Evolutionary conservation across 1,139 yeast genomes (phyloP).

Genomic region (Magnusiomyces suaveolens): DNA sequence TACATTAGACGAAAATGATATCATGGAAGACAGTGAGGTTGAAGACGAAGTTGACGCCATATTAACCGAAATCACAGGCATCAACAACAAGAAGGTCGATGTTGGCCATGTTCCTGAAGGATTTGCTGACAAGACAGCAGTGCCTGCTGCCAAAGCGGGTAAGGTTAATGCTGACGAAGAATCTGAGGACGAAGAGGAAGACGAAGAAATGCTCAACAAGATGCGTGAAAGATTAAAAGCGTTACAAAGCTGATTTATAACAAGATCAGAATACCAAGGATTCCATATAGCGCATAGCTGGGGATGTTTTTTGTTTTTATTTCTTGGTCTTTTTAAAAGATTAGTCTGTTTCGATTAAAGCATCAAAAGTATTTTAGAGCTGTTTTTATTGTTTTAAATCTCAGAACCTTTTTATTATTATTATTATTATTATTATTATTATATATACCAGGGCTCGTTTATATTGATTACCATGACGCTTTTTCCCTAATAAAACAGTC

Average conservation of each 20-base stretch:
- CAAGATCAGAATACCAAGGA: no score
- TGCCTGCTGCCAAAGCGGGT: slow-evolving; percentile 27
- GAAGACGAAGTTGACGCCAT: slow-evolving; percentile 61
- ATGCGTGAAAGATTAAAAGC: slow-evolving; percentile 88
- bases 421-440: no score
- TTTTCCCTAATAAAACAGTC: no score
- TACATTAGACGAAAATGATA: slow-evolving; percentile 53
- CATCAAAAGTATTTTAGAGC: no score
- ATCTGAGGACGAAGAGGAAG: slow-evolving; percentile 51
- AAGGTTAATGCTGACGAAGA: slow-evolving; percentile 59
- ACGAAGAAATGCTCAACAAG: slow-evolving; percentile 62
- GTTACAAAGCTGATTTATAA: slow-evolving; percentile 47
- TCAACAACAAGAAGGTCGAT: slow-evolving; percentile 39
- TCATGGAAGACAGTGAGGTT: slow-evolving; percentile 57
- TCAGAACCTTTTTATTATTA: no score
- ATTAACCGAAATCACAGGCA: slow-evolving; percentile 42
- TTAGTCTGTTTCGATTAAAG: no score
- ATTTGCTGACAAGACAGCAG: slow-evolving; percentile 11
- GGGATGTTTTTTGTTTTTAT: no score
- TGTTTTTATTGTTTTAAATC: no score
- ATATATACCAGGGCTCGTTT: no score
- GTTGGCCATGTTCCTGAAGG: slow-evolving; percentile 18
- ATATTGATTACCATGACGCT: no score
- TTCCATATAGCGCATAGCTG: no score
- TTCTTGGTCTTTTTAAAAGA: no score